Conservation (phyloP, 257 asterid genomes). For the Jacaranda copaia region DNA sequence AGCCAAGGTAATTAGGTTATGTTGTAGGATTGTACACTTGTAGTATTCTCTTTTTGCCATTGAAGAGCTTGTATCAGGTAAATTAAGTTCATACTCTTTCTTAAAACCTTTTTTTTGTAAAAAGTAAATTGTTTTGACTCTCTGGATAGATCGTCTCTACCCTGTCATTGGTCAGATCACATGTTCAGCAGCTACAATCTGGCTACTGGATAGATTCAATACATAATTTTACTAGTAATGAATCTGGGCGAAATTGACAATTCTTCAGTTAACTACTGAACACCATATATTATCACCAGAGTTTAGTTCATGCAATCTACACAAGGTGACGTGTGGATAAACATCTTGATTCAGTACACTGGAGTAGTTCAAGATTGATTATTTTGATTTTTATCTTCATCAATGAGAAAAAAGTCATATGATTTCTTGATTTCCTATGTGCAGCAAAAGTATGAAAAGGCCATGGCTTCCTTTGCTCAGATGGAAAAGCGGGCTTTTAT, state of each 20-base stretch:
- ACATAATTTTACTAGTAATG: not conserved
- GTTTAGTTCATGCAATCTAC: not conserved
- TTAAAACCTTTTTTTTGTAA: too few species aligned
- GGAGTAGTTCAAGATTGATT: constrained; percentile 15
- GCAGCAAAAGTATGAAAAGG: constrained; percentile 78
- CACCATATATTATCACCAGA: not conserved
- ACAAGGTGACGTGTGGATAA: constrained; percentile 4
- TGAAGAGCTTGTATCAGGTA: too few species aligned
- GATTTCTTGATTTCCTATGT: not conserved
- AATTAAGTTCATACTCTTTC: too few species aligned
- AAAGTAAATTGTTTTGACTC: too few species aligned
- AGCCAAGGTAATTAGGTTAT: too few species aligned
- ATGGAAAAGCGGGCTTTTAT: constrained; percentile 88
- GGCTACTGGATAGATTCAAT: not conserved
- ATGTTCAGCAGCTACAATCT: not conserved
- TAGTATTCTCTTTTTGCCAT: too few species aligned
- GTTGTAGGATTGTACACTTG: too few species aligned
- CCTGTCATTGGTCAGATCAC: too few species aligned
- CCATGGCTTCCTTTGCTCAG: constrained; percentile 56
- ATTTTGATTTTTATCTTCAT: constrained; percentile 11
- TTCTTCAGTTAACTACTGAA: not conserved
- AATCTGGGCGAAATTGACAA: not conserved
- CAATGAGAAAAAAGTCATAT: not conserved
- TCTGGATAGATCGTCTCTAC: too few species aligned
- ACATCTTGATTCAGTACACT: not conserved